Conservation (phyloP, 106 monocot species). For the Triglochin maritima region DNA sequence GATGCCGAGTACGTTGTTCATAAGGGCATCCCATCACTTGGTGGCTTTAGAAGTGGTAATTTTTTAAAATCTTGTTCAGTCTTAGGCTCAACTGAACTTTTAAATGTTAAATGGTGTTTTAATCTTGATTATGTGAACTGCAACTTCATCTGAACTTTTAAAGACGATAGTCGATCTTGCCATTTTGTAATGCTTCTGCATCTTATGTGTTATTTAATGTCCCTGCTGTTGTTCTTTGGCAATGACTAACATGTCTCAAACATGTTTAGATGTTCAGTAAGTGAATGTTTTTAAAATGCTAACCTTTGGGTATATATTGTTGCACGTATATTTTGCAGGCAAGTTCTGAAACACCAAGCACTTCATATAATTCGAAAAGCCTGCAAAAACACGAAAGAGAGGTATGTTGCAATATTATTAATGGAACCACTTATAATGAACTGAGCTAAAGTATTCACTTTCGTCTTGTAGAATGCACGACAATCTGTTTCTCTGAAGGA, state of each 20-base stretch:
- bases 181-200: neutral
- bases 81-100: neutral
- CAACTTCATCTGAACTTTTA: neutral
- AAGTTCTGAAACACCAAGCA: neutral
- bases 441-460: neutral
- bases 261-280: no score
- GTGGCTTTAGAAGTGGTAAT: slow-evolving; percentile 5
- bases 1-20: slow-evolving; percentile 15
- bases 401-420: neutral
- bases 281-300: no score
- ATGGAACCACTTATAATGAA: neutral
- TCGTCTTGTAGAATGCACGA: neutral
- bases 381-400: neutral
- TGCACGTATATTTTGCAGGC: neutral
- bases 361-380: neutral
- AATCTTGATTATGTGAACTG: neutral
- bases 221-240: no score
- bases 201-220: no score
- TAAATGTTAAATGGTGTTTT: no score
- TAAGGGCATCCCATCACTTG: slow-evolving; percentile 10
- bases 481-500: neutral
- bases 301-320: no score
- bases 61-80: neutral
- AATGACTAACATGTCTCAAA: no score
- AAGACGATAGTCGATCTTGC: neutral